phyloP scores from a whole-genome alignment of 345 rosid genomes.

The Euphorbia pulcherrima region DNA sequence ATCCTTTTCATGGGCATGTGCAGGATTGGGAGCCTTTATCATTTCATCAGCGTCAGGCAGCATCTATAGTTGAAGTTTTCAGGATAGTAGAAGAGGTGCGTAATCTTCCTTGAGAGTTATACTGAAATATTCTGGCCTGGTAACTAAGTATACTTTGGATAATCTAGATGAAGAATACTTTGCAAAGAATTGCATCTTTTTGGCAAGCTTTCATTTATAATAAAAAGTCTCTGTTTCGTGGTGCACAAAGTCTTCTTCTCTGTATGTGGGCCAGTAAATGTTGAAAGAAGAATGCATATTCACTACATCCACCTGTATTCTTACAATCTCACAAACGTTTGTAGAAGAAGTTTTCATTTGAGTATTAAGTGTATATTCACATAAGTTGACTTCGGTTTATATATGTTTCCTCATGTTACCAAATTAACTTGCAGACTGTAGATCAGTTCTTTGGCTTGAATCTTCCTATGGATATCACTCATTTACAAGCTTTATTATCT shows the following conservation, averaged over 20 bases:
- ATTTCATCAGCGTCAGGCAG: slow-evolving; percentile 77
- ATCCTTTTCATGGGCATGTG: slow-evolving; percentile 21
- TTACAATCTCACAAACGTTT: not conserved
- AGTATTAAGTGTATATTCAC: slow-evolving; percentile 3
- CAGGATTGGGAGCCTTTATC: slow-evolving; percentile 99
- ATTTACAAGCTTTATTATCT: slow-evolving; percentile 94
- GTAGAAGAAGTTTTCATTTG: not conserved
- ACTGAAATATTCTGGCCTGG: not conserved
- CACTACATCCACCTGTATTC: not conserved
- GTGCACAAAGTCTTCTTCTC: not conserved
- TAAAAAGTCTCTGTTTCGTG: slow-evolving; percentile 3
- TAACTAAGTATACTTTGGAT: not conserved
- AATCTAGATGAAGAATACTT: slow-evolving; percentile 1
- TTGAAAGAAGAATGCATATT: not conserved
- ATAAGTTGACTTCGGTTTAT: not conserved
- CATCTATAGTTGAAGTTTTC: slow-evolving; percentile 87
- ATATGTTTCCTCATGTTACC: slow-evolving; percentile 13
- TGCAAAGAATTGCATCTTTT: slow-evolving; percentile 9
- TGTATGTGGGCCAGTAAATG: slow-evolving; percentile 2
- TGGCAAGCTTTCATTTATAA: slow-evolving; percentile 7
- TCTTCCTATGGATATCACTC: slow-evolving; percentile 79
- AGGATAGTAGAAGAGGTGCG: slow-evolving; percentile 96
- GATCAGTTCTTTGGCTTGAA: slow-evolving; percentile 86
- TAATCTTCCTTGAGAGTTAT: not conserved
- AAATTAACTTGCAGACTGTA: slow-evolving; percentile 63